Evolutionary conservation across 345 rosid genomes (phyloP), one percentile per base, ranked within the genome.

Genomic region (Citrus mangshanensis): DNA sequence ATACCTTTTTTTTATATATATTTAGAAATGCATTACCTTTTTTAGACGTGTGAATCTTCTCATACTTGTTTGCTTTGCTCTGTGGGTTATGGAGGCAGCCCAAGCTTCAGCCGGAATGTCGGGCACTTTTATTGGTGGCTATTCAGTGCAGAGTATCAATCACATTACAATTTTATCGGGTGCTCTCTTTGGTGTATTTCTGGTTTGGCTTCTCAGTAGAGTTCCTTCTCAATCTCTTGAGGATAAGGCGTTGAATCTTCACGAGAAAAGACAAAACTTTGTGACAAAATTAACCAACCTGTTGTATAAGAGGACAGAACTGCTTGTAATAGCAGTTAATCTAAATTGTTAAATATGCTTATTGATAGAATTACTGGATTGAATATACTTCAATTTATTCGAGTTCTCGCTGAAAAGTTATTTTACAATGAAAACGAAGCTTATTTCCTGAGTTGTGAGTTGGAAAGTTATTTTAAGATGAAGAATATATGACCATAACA

Each of bases 111-210:
- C 94, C 46, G 93, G 93, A 63, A 68, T 91, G 79, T 86, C 94
- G 28, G 85, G 92, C 70, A 66, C 86, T 58, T 83, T 84, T 37
- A 79, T 74, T 9, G 95, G 95, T 71, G 88, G 87, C 78, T 85
- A 84, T 67, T 74, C 91, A 3, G 56, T 91, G 81, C 95, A 93
- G 84, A 84, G 91, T 61, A 93, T 95, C 77, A 95, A 95, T 82
- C 98, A 93, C 85, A 87, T 92, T 77, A 97, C 97, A 1, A 97
- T 93, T 87, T 94, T 95, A 72, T 95, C 98, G 0, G 98, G 97
- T 74, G 97, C 94, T 66, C 94, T 95, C 68, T 76, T 93, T 24
- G 97, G 97, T 70, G 98, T 89, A 28, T 81, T 90, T 78, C 88
- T 95, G 27, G 94, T 95, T 67, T 95, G 97, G 98, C 89, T 91